phyloP scores from a whole-genome alignment of 1,284 basidiomycete genomes.

The Ganoderma leucocontextum region DNA sequence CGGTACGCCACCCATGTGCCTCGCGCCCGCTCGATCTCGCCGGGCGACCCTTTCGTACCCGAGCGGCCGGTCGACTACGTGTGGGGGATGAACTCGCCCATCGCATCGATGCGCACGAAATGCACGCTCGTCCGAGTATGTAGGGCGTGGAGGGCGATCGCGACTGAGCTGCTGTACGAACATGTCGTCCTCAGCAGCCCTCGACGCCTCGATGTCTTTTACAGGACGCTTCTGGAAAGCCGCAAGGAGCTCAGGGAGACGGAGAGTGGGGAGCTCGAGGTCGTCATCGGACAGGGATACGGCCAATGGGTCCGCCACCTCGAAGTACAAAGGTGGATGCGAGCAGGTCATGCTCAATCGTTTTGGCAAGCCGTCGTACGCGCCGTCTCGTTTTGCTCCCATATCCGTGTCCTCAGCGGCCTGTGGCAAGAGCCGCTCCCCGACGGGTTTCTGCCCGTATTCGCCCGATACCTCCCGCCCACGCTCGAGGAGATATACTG shows the following conservation, averaged over 20 bases:
- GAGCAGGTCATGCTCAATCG: conserved; percentile 22
- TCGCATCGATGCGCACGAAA: conserved; percentile 55
- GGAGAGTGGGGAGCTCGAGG: not conserved
- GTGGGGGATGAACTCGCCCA: conserved; percentile 37
- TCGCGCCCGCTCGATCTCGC: conserved; percentile 34
- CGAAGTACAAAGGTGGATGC: conserved; percentile 34
- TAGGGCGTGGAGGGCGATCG: conserved; percentile 54
- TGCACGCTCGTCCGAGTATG: conserved; percentile 58
- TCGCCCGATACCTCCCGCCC: conserved; percentile 33
- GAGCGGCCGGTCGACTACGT: conserved; percentile 41
- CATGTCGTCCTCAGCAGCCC: conserved; percentile 45
- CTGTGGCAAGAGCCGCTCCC: conserved; percentile 35
- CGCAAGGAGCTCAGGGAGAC: conserved; percentile 15
- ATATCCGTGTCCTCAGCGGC: conserved; percentile 36
- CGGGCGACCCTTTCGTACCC: conserved; percentile 35
- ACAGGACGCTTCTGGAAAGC: conserved; percentile 33
- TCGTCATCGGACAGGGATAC: conserved; percentile 24
- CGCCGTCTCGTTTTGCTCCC: conserved; percentile 31
- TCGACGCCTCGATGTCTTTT: conserved; percentile 30
- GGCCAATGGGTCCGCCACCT: conserved; percentile 38
- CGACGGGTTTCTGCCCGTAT: conserved; percentile 30
- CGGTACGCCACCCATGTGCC: conserved; percentile 61
- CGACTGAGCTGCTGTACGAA: conserved; percentile 55
- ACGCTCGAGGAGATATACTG: conserved; percentile 37
- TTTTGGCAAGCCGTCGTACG: conserved; percentile 34